Evolutionary conservation across 2,329 filamentous ascomycete species (phyloP), one percentile per base, ranked within the genome.

Genomic region (Neocatenulostroma microsporum): DNA sequence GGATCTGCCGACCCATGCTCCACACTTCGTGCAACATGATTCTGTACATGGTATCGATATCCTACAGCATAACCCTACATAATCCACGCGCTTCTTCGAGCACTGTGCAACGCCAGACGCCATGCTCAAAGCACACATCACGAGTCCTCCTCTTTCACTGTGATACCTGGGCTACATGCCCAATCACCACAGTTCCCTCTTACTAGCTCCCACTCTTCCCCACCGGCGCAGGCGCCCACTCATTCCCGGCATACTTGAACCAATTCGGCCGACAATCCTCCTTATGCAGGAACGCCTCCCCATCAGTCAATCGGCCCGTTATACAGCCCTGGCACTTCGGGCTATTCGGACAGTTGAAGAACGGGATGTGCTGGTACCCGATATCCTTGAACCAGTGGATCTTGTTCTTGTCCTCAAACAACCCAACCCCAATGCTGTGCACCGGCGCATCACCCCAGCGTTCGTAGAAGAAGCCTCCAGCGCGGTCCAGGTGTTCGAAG

Each of bases 301-400:
- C 91, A 48, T 93, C 87, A 18, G 86, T 95, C 54, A 95, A 83
- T 41, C 82, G 77, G 33, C 89, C 91, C 1, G 84, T 76, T n/a
- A 80, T 74, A 60, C 89, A 96, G 48, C 84, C 85, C 48, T 74
- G 81, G 61, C 89, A 96, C 63, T 96, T 96, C 33, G 85, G 84
- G 35, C 83, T 94, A 65, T 94, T 96, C 45, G 91, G 91, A 60
- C 91, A 98, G 68, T 98, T 98, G 73, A 94, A 94, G 68, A 94
- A 98, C 29, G 91, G 91, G 36, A 96, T 88, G 53, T 98, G 91
- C 55, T 95, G 87, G 66, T 98, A 98, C 40, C 91, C 91, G 49
- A 98, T 96, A 60, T 98, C 91, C 36, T 89, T 88, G 80, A 98
- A 98, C 88, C 88, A 94, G 41, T 42, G 45, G n/a, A 98, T 84